phyloP scores from a whole-genome alignment of 495 filamentous ascomycete genomes.

The Penicillium steckii region DNA sequence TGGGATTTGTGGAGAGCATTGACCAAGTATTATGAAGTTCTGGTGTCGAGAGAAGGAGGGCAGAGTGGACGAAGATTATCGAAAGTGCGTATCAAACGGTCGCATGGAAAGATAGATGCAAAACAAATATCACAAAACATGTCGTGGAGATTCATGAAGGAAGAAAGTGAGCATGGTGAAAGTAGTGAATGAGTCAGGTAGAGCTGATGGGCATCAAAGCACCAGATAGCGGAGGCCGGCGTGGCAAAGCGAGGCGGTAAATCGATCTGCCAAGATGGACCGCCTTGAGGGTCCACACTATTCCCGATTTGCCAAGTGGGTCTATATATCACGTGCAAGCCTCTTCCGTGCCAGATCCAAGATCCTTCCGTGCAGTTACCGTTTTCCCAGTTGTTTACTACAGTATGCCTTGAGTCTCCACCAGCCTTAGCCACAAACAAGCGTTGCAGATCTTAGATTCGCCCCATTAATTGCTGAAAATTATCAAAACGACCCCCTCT shows the following conservation, averaged over 20 bases:
- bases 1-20: constrained; percentile 16
- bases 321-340: too few relatives aligned
- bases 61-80: background rate
- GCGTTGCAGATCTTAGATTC: too few relatives aligned
- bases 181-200: background rate
- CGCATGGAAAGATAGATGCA: background rate
- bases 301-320: background rate
- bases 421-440: too few relatives aligned
- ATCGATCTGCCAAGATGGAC: background rate
- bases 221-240: background rate
- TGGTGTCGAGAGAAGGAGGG: background rate
- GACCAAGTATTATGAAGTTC: constrained; percentile 1
- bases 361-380: too few relatives aligned
- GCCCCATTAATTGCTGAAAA: too few relatives aligned
- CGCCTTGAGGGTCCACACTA: background rate
- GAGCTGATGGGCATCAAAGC: background rate
- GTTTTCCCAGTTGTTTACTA: too few relatives aligned
- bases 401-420: too few relatives aligned
- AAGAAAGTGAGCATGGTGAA: background rate
- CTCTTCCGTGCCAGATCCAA: too few relatives aligned
- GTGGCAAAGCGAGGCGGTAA: background rate
- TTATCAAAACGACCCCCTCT: too few relatives aligned
- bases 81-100: background rate
- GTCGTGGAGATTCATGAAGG: background rate
- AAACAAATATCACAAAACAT: background rate